Evolutionary conservation across 139 green algal species (phyloP).

Genomic region (Coelastrella sp.): DNA sequence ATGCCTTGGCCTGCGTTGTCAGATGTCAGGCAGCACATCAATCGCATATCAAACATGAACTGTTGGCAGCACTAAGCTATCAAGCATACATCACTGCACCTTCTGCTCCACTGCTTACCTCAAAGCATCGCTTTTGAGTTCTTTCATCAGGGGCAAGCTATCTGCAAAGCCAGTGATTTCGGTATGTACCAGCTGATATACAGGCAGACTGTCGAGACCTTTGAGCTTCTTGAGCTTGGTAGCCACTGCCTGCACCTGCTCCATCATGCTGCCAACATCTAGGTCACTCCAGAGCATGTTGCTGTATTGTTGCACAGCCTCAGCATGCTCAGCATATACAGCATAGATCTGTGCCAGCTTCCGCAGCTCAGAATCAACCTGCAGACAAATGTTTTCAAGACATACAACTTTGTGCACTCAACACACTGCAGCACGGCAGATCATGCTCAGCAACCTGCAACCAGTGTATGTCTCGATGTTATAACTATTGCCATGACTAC

Average conservation of each 20-base stretch:
- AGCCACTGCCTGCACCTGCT: constrained; percentile 66
- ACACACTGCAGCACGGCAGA: not conserved
- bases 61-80: not conserved
- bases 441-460: too few relatives aligned
- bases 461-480: not conserved
- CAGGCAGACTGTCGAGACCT: constrained; percentile 70
- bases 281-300: constrained; percentile 85
- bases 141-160: constrained; percentile 86
- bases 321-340: constrained; percentile 79
- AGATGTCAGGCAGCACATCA: not conserved
- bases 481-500: too few relatives aligned
- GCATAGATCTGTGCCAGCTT: constrained; percentile 79
- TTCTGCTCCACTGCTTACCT: constrained; percentile 40
- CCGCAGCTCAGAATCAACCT: constrained; percentile 77
- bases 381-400: too few relatives aligned
- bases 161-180: constrained; percentile 84
- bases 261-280: constrained; percentile 82
- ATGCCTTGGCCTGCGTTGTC: constrained; percentile 71
- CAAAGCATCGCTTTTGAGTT: constrained; percentile 86
- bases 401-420: not conserved
- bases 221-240: constrained; percentile 73
- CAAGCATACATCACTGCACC: not conserved
- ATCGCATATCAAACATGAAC: not conserved
- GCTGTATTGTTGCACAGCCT: constrained; percentile 69
- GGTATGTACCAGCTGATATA: constrained; percentile 75